Conservation (phyloP, 352 stramenopile species). For the Phytophthora syringae region DNA sequence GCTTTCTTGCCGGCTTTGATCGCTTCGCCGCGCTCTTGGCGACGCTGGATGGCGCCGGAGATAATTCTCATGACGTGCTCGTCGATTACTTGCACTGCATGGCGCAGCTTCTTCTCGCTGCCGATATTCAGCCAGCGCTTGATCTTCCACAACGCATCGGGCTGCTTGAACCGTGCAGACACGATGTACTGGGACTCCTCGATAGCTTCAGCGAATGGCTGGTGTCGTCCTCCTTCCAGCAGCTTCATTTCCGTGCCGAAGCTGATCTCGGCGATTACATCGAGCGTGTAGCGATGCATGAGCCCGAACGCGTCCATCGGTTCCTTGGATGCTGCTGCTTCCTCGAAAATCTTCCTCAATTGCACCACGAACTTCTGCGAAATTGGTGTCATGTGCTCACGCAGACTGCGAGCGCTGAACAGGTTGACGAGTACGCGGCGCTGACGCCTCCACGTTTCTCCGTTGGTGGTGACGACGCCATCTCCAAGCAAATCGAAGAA, state of each 20-base stretch:
- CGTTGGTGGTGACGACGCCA: slow-evolving; percentile 64
- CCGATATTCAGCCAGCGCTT: slow-evolving; percentile 40
- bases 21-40: slow-evolving; percentile 22
- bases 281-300: slow-evolving; percentile 47
- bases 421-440: slow-evolving; percentile 42
- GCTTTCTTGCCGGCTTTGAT: neutral
- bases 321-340: slow-evolving; percentile 22
- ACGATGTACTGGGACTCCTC: slow-evolving; percentile 41
- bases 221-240: slow-evolving; percentile 37
- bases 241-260: slow-evolving; percentile 44
- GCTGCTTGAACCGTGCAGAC: slow-evolving; percentile 50
- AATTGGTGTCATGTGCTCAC: slow-evolving; percentile 43
- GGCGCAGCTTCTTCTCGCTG: slow-evolving; percentile 32
- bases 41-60: slow-evolving; percentile 32
- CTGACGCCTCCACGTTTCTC: slow-evolving; percentile 57
- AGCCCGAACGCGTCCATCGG: slow-evolving; percentile 37
- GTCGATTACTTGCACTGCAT: slow-evolving; percentile 36
- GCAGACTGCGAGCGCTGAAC: slow-evolving; percentile 41
- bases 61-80: slow-evolving; percentile 39
- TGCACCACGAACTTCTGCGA: slow-evolving; percentile 39
- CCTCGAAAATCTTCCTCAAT: slow-evolving; percentile 36
- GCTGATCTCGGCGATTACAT: slow-evolving; percentile 50
- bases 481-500: slow-evolving; percentile 61
- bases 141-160: slow-evolving; percentile 52
- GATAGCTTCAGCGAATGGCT: slow-evolving; percentile 41